Evolutionary conservation across 140 eudicot species (phyloP).

Genomic region (Oenanthe javanica): DNA sequence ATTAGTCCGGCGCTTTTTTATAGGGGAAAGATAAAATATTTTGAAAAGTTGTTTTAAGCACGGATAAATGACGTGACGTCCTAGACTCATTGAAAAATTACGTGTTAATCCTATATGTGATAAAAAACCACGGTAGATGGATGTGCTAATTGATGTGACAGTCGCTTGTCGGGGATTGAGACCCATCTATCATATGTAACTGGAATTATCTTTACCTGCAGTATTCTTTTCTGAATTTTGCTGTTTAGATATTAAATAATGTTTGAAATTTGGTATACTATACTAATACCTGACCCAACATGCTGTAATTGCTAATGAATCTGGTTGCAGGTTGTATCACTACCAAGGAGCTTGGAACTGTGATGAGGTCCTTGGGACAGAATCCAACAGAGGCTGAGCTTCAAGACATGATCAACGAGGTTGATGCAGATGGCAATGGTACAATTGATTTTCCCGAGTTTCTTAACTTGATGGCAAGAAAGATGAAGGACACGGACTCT

Average conservation of each 20-base stretch:
- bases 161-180: too few relatives aligned
- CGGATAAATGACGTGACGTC: too few relatives aligned
- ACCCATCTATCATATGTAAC: not conserved
- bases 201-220: not conserved
- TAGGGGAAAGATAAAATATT: too few relatives aligned
- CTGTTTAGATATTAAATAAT: not conserved
- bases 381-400: constrained; percentile 9
- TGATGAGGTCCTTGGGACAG: constrained; percentile 10
- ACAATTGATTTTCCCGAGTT: constrained; percentile 2
- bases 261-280: not conserved
- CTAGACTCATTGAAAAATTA: too few relatives aligned
- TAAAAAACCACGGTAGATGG: too few relatives aligned
- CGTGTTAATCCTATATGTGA: too few relatives aligned
- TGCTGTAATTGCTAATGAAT: not conserved
- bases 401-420: constrained; percentile 8
- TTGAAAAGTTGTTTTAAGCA: too few relatives aligned
- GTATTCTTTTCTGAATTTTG: not conserved
- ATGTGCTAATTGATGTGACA: too few relatives aligned
- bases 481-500: constrained; percentile 7
- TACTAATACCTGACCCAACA: not conserved
- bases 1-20: too few relatives aligned
- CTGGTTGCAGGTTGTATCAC: constrained; percentile 6
- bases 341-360: constrained; percentile 10
- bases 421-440: constrained; percentile 6
- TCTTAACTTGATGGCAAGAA: constrained; percentile 9